Conservation (phyloP, 2,329 filamentous ascomycete genomes). For the Ophiostoma sp. region DNA sequence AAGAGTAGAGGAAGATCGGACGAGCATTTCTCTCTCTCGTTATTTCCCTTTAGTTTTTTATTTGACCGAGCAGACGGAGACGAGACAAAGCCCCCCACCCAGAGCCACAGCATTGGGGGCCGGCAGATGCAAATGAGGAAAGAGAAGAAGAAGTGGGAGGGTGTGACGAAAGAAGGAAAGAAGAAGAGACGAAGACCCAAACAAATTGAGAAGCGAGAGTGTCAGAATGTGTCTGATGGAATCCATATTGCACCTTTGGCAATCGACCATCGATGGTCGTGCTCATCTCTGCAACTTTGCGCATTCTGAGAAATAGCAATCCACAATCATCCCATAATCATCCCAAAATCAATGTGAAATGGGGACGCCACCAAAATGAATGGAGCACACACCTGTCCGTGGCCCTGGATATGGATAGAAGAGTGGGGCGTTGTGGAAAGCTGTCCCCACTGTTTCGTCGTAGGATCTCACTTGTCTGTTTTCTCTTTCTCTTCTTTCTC, state of each 20-base stretch:
- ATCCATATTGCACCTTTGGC: background rate
- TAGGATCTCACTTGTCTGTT: background rate
- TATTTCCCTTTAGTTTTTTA: background rate
- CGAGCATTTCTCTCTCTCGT: background rate
- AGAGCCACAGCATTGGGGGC: conserved; percentile 7
- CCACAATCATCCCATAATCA: background rate
- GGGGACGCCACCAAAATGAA: conserved; percentile 4
- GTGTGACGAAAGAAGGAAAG: background rate
- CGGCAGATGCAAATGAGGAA: conserved; percentile 11
- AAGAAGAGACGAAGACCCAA: background rate
- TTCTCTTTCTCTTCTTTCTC: background rate
- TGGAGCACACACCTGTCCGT: background rate
- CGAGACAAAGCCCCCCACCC: background rate
- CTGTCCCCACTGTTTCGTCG: background rate
- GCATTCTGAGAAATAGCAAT: background rate
- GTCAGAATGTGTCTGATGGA: background rate
- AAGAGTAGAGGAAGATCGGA: background rate
- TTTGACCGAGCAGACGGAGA: conserved; percentile 3
- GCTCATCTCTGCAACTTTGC: conserved; percentile 3
- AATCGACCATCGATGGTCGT: background rate
- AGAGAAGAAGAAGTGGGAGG: background rate
- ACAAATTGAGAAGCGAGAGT: background rate
- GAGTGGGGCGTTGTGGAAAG: background rate
- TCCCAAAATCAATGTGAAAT: background rate
- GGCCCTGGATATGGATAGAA: conserved; percentile 3